phyloP scores from a whole-genome alignment of 768 basidiomycete genomes.

The Strobilomyces echinocephalus region DNA sequence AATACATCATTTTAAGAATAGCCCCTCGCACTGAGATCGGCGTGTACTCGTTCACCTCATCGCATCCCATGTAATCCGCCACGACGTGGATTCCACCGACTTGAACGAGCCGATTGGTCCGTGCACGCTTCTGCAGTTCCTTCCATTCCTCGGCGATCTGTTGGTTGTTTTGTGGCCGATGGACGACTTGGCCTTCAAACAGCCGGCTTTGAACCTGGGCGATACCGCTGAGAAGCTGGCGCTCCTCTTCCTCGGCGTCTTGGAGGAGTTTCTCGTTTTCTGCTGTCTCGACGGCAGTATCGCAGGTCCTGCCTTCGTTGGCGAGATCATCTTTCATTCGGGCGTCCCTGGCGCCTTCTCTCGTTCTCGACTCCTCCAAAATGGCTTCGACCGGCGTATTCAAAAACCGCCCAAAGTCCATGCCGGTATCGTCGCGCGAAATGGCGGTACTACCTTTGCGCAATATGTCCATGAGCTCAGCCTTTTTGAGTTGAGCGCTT shows the following conservation, averaged over 20 bases:
- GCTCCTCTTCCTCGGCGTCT: slow-evolving; percentile 53
- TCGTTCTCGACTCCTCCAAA: slow-evolving; percentile 40
- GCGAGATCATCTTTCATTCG: slow-evolving; percentile 42
- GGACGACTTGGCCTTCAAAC: slow-evolving; percentile 50
- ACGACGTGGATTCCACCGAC: slow-evolving; percentile 35
- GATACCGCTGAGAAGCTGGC: slow-evolving; percentile 46
- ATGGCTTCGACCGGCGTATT: slow-evolving; percentile 42
- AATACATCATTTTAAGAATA: slow-evolving; percentile 6
- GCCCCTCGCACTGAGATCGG: background rate
- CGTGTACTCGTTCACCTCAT: slow-evolving; percentile 24
- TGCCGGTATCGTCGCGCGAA: slow-evolving; percentile 34
- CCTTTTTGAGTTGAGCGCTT: slow-evolving; percentile 31
- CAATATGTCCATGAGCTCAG: slow-evolving; percentile 52
- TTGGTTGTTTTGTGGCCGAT: slow-evolving; percentile 31
- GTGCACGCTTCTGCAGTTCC: slow-evolving; percentile 42
- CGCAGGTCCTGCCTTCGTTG: slow-evolving; percentile 3
- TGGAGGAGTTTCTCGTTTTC: slow-evolving; percentile 28
- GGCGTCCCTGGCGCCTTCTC: slow-evolving; percentile 40
- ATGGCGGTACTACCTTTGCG: slow-evolving; percentile 56
- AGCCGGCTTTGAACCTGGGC: slow-evolving; percentile 54
- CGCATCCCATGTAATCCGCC: slow-evolving; percentile 24
- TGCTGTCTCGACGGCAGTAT: slow-evolving; percentile 12
- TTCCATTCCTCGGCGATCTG: slow-evolving; percentile 46
- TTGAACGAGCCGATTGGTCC: slow-evolving; percentile 36
- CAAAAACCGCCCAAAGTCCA: slow-evolving; percentile 42